Evolutionary conservation across 225 moss, liverwort and hornwort genomes (phyloP).

Genomic region (Bryoerythrophyllum caledonicum): DNA sequence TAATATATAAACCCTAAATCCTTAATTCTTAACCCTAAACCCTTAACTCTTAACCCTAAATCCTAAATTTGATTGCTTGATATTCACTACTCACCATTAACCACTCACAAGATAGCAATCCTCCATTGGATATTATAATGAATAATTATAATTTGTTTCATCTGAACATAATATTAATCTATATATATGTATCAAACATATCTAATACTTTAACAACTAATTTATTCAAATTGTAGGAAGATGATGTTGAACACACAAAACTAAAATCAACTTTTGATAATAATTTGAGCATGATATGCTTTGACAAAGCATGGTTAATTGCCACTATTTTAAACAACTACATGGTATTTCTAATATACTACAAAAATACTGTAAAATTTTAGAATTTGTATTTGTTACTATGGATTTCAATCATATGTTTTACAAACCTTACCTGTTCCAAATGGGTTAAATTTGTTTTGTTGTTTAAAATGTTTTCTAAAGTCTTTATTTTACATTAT

Average conservation of each 20-base stretch:
- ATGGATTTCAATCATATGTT: background rate
- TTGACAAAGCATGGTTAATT: constrained; percentile 67
- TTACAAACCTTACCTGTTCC: accelerated
- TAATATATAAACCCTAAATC: no score
- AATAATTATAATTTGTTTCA: no score
- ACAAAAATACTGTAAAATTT: background rate
- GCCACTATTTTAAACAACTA: constrained; percentile 39
- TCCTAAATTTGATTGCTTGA: no score
- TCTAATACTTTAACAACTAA: accelerated
- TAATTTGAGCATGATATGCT: constrained; percentile 35
- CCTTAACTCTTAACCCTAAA: no score
- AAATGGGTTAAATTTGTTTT: accelerated
- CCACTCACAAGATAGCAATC: no score
- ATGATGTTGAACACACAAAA: constrained; percentile 1
- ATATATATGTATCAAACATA: background rate
- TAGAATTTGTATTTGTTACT: no score
- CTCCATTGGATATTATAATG: no score
- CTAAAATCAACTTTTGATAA: constrained; percentile 48
- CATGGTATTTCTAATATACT: constrained; percentile 13
- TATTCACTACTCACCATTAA: no score
- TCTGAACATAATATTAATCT: background rate
- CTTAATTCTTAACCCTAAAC: no score
- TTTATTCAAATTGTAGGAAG: background rate
- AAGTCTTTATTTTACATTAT: accelerated
- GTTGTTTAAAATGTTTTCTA: accelerated